Evolutionary conservation across 441 rosid genomes (phyloP).

Genomic region (Euphorbia celastroides): DNA sequence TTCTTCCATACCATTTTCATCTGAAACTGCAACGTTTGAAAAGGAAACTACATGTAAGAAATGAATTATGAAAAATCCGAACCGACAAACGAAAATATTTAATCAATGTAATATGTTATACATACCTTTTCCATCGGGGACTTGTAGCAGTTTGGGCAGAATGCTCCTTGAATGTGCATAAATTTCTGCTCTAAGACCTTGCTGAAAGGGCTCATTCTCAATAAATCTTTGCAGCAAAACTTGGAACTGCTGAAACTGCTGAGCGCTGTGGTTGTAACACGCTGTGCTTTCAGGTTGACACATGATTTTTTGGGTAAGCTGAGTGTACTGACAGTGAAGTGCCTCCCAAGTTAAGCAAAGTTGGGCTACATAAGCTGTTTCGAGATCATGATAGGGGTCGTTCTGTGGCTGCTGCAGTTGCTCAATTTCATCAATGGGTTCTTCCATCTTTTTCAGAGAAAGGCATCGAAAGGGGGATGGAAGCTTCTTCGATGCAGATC

Average conservation of each 20-base stretch:
- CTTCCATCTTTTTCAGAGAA: constrained; percentile 61
- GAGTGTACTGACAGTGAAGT: constrained; percentile 91
- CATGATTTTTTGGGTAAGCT: constrained; percentile 61
- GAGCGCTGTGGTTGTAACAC: constrained; percentile 74
- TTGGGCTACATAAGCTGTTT: constrained; percentile 86
- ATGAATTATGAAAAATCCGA: too few species aligned
- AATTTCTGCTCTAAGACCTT: constrained; percentile 62
- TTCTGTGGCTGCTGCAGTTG: constrained; percentile 43
- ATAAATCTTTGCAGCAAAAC: constrained; percentile 87
- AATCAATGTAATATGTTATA: too few species aligned
- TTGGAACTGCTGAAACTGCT: constrained; percentile 85
- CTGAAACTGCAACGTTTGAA: constrained; percentile 64
- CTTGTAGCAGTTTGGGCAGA: constrained; percentile 84
- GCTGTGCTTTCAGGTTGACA: constrained; percentile 58
- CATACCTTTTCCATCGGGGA: constrained; percentile 86
- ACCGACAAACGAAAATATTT: too few species aligned
- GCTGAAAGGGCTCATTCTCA: constrained; percentile 93
- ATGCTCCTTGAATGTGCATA: constrained; percentile 68
- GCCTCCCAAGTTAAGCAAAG: constrained; percentile 97
- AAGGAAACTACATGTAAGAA: too few species aligned
- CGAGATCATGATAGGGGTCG: constrained; percentile 66
- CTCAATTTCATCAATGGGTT: constrained; percentile 66
- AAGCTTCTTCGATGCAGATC: constrained; percentile 74
- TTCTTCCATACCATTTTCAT: constrained; percentile 44
- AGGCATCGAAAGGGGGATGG: constrained; percentile 85